phyloP scores from a whole-genome alignment of 1,139 yeast species.

The Suhomyces atakaporum region DNA sequence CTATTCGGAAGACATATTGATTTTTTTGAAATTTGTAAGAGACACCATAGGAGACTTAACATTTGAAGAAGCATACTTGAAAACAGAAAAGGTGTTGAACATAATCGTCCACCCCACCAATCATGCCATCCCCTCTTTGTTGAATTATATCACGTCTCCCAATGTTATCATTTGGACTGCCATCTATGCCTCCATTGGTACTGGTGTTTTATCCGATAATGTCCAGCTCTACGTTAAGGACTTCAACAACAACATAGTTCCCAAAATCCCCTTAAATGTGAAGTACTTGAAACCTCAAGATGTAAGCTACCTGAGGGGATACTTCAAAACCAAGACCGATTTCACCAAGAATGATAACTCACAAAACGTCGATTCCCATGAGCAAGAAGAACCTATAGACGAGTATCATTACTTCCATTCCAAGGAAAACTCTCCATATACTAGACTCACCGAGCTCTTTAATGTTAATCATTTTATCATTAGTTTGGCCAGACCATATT shows the following conservation, averaged over 20 bases:
- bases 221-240: slow-evolving; percentile 73
- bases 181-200: slow-evolving; percentile 69
- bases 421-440: slow-evolving; percentile 65
- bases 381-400: slow-evolving; percentile 6
- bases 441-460: slow-evolving; percentile 84
- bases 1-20: slow-evolving; percentile 79
- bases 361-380: not conserved
- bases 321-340: slow-evolving; percentile 26
- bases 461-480: slow-evolving; percentile 92
- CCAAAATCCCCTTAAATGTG: slow-evolving; percentile 36
- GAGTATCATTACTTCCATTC: slow-evolving; percentile 22
- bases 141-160: slow-evolving; percentile 92
- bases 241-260: slow-evolving; percentile 57
- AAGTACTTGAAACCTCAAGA: slow-evolving; percentile 49
- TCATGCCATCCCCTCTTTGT: slow-evolving; percentile 66
- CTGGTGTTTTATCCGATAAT: slow-evolving; percentile 62
- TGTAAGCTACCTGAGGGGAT: slow-evolving; percentile 46
- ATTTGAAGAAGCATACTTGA: slow-evolving; percentile 88
- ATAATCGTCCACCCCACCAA: slow-evolving; percentile 88
- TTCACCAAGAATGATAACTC: slow-evolving; percentile 12
- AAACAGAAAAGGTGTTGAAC: slow-evolving; percentile 80
- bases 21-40: slow-evolving; percentile 77
- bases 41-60: slow-evolving; percentile 82
- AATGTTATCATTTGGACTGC: slow-evolving; percentile 92
- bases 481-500: slow-evolving; percentile 87